Percentiles rank a stretch among this genome's conserved stretches.
Conservation (phyloP, 257 asterid genomes). For the Solanum chiquidenum region DNA sequence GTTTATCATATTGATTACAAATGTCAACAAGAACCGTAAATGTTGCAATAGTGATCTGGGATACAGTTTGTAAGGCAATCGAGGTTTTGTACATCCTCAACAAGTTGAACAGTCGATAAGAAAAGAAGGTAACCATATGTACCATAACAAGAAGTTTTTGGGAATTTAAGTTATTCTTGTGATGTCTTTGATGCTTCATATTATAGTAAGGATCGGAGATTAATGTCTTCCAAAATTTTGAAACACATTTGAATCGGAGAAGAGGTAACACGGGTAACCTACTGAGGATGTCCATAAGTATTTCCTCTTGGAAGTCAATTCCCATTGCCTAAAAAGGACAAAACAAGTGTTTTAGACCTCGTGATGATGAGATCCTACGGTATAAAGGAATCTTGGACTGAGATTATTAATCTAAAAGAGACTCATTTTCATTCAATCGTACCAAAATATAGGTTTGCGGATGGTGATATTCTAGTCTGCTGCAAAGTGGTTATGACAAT, state of each 20-base stretch:
- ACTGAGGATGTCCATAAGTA: background rate
- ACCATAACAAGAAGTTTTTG: background rate
- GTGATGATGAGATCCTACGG: background rate
- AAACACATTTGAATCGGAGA: no score
- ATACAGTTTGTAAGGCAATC: background rate
- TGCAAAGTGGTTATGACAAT: background rate
- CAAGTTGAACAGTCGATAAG: background rate
- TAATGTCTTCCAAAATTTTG: background rate
- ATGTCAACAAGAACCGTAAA: background rate
- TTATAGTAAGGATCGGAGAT: background rate
- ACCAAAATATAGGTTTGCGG: background rate
- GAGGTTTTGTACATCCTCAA: background rate
- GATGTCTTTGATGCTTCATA: background rate
- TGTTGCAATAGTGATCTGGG: background rate
- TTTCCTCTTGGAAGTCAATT: no score
- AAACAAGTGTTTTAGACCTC: background rate
- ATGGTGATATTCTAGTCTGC: background rate
- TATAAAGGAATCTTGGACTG: no score
- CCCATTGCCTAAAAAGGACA: background rate
- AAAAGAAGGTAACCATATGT: background rate
- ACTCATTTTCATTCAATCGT: background rate
- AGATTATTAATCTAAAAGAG: no score
- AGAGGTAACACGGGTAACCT: background rate
- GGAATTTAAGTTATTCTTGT: background rate
- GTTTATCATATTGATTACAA: background rate